Base-by-base conservation (phyloP, 129 eudicot species). In the Helianthus tuberosus region DNA sequence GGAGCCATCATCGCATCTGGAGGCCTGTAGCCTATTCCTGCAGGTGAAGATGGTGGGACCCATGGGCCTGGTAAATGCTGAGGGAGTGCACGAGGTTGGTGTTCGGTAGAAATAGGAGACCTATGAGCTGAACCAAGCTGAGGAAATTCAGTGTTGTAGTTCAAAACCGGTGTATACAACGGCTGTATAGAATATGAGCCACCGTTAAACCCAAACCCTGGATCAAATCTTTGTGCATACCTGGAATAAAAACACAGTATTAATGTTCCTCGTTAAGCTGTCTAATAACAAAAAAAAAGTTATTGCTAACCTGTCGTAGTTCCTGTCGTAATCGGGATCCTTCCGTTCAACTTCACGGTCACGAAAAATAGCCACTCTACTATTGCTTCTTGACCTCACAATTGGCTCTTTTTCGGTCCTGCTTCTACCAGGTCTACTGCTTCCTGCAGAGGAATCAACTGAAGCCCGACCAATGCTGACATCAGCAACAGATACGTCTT, bases 71-170 rank as follows among this genome's bases (percentile, higher is more conserved):
- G 90, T 36, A 91, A 64, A 80, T 87, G 97, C 44, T 88, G 98
- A 23, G 89, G 89, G 55, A 86, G 86, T 10, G 83, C 79, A 67
- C 83, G 83, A 63, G 86, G 82, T 81, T 85, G 97, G 60, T 87
- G 89, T 55, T 91, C 96, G 38, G 80, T 39, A 54, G 96, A 74
- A 11, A 88, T 64, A n/a, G 92, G 85, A 77, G 89, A 91, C 86
- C 90, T 76, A 20, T 82, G 97, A 44, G 82, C 89, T 69, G 93
- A 25, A 50, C 97, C 97, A 74, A 95, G 99, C 68, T 91, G 99
- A 17, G 99, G 99, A 63, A 95, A 95, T 72, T 95, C 99, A 12
- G 99, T 89, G 57, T 91, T 95, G 80, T 95, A 95, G 76, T 91
- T 95, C 66, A 95, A 14, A 32, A 92, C 94, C 46, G 97, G 97